phyloP scores from a whole-genome alignment of 805 yeast genomes.

The Ogataea kodamae region DNA sequence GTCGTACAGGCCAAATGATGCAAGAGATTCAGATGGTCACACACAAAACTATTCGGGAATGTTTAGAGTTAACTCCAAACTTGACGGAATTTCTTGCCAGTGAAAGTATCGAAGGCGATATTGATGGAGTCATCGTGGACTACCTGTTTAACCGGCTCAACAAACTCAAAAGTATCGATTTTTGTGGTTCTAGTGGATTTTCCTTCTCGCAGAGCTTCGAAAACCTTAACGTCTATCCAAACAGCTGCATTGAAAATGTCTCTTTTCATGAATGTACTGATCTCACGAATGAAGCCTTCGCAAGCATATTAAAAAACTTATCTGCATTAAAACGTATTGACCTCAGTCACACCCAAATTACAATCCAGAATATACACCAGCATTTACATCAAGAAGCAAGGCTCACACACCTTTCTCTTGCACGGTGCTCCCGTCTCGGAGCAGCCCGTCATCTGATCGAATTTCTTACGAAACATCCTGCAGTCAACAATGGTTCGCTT shows the following conservation, averaged over 20 bases:
- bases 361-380: slow-evolving; percentile 53
- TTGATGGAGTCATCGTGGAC: slow-evolving; percentile 56
- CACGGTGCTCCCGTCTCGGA: slow-evolving; percentile 57
- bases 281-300: slow-evolving; percentile 54
- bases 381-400: slow-evolving; percentile 52
- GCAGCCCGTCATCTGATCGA: slow-evolving; percentile 69
- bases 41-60: slow-evolving; percentile 60
- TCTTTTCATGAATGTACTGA: slow-evolving; percentile 90
- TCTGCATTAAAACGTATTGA: slow-evolving; percentile 64
- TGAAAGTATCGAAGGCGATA: slow-evolving; percentile 82
- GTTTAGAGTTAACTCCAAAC: slow-evolving; percentile 60
- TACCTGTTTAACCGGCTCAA: slow-evolving; percentile 52
- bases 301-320: slow-evolving; percentile 54
- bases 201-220: slow-evolving; percentile 59
- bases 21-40: slow-evolving; percentile 90
- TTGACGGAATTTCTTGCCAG: slow-evolving; percentile 76
- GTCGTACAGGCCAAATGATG: slow-evolving; percentile 86
- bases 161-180: slow-evolving; percentile 67
- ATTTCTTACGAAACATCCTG: slow-evolving; percentile 69
- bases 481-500: slow-evolving; percentile 41
- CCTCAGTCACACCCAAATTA: slow-evolving; percentile 75
- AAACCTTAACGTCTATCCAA: slow-evolving; percentile 33
- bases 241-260: slow-evolving; percentile 39
- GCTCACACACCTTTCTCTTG: slow-evolving; percentile 70
- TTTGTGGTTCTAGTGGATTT: slow-evolving; percentile 80